A percentile compares a stretch with the other conserved stretches of the same genome.
Conservation (phyloP, 305 asterid species). For the Fraxinus paxiana region DNA sequence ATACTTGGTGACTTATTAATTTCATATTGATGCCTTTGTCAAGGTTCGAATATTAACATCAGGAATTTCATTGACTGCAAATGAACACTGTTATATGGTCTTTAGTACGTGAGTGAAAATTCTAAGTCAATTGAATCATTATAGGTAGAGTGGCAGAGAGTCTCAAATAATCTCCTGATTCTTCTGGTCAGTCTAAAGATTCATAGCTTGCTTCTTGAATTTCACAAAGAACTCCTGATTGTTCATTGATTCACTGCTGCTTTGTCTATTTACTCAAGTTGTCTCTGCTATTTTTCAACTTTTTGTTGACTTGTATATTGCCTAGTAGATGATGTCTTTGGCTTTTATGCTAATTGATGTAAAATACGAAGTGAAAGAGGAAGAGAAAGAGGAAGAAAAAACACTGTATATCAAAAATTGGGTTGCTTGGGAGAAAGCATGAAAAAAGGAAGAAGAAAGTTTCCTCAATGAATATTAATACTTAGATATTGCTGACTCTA, state of each 20-base stretch:
- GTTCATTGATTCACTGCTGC: background rate
- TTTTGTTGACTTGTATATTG: background rate
- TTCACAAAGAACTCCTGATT: background rate
- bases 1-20: background rate
- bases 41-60: background rate
- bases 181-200: background rate
- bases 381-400: background rate
- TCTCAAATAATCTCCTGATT: background rate
- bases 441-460: slow-evolving; percentile 12
- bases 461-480: background rate
- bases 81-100: background rate
- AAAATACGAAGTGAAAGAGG: background rate
- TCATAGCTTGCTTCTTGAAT: background rate
- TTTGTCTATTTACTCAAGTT: background rate
- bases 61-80: background rate
- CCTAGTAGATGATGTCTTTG: background rate
- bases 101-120: background rate
- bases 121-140: background rate
- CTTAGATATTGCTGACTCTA: background rate
- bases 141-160: background rate
- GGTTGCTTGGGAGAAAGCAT: background rate
- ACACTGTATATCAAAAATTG: background rate
- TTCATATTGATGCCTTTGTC: background rate
- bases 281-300: slow-evolving; percentile 2
- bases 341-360: background rate